Conservation (phyloP, 768 basidiomycete species). For the Phanerochaete sordida region DNA sequence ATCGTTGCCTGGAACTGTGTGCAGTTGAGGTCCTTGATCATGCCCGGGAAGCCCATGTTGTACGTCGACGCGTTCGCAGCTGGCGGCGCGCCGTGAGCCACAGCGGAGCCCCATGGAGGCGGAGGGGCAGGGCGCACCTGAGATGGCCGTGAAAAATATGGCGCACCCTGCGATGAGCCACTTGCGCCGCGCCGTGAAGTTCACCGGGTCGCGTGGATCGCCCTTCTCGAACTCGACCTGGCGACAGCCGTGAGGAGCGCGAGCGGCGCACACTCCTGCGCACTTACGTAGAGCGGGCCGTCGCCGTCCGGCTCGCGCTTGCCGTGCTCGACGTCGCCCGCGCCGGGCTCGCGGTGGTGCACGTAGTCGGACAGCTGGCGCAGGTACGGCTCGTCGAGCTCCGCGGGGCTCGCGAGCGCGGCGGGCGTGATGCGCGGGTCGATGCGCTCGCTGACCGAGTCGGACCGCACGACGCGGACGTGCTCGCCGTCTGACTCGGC, state of each 20-base stretch:
- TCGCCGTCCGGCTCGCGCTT: conserved; percentile 10
- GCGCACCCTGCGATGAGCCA: conserved; percentile 42
- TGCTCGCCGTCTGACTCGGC: conserved; percentile 6
- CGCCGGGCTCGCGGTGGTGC: conserved; percentile 19
- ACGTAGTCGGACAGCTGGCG: conserved; percentile 30
- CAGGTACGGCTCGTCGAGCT: conserved; percentile 31
- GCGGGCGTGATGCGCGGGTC: conserved; percentile 35
- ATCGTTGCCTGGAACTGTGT: conserved; percentile 27
- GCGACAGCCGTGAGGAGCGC: not conserved
- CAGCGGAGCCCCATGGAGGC: not conserved
- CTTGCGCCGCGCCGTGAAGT: conserved; percentile 28
- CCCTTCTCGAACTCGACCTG: conserved; percentile 33
- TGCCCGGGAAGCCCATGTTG: conserved; percentile 51
- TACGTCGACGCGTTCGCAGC: conserved; percentile 52
- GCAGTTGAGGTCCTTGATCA: conserved; percentile 42
- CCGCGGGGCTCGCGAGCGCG: conserved; percentile 28
- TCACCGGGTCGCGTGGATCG: conserved; percentile 30
- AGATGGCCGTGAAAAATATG: conserved; percentile 44
- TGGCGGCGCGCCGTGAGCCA: conserved; percentile 18
- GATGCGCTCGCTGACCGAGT: conserved; percentile 27
- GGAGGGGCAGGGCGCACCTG: conserved; percentile 29
- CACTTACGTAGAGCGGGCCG: conserved; percentile 22
- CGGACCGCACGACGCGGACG: conserved; percentile 14
- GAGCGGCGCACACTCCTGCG: not conserved
- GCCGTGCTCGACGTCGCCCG: conserved; percentile 7